Evolutionary conservation across 768 basidiomycete species (phyloP).

Genomic region (Chalciporus pseudorubinellus): DNA sequence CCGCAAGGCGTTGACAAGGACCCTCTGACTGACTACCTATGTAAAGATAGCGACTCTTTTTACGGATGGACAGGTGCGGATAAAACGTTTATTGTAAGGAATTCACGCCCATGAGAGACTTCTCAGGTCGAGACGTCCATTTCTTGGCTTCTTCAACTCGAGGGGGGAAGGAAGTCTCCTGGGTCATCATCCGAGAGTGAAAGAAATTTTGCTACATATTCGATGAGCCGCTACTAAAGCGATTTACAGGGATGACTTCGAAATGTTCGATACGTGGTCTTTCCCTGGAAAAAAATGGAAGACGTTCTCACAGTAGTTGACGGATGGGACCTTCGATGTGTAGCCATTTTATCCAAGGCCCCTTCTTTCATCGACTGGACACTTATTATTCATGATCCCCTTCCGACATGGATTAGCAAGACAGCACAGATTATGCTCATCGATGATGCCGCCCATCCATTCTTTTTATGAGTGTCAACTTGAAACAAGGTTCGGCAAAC

Average conservation of each 20-base stretch:
- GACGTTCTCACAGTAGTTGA: slow-evolving; percentile 15
- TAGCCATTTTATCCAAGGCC: slow-evolving; percentile 17
- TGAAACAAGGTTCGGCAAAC: neutral
- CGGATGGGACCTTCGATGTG: slow-evolving; percentile 19
- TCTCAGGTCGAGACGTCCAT: slow-evolving; percentile 16
- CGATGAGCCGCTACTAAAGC: neutral
- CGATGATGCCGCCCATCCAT: slow-evolving; percentile 22
- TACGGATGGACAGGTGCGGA: slow-evolving; percentile 20
- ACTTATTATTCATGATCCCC: slow-evolving; percentile 37
- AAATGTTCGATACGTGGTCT: slow-evolving; percentile 22
- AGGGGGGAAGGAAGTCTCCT: slow-evolving; percentile 10
- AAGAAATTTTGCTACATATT: neutral
- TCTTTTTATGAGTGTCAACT: slow-evolving; percentile 13
- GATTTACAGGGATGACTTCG: slow-evolving; percentile 3
- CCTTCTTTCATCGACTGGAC: slow-evolving; percentile 36
- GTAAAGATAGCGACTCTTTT: slow-evolving; percentile 10
- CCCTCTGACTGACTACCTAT: slow-evolving; percentile 15
- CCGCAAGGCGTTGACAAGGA: slow-evolving; percentile 16
- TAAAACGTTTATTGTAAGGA: neutral
- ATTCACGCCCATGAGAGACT: neutral
- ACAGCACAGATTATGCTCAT: slow-evolving; percentile 17
- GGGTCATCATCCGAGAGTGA: slow-evolving; percentile 19
- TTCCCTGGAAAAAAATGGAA: slow-evolving; percentile 20
- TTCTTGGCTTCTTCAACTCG: slow-evolving; percentile 16
- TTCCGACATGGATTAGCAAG: slow-evolving; percentile 34